Conservation (phyloP, 202 grass and related monocot species). For the Schoenoplectus tabernaemontani region DNA sequence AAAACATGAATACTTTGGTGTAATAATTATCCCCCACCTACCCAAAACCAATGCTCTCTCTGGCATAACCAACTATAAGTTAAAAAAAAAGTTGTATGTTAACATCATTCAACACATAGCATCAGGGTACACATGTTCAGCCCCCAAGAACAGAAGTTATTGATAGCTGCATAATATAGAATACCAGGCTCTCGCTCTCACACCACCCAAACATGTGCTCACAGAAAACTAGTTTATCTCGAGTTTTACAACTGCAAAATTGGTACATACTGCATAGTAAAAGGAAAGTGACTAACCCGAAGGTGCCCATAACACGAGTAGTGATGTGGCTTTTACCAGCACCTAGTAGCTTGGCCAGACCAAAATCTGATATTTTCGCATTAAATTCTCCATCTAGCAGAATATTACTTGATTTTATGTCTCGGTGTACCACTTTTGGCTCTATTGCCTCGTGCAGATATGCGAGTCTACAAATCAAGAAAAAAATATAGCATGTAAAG, state of each 20-base stretch:
- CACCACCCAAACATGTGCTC: not conserved
- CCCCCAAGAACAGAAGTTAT: not conserved
- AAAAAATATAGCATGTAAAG: not conserved
- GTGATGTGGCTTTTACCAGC: constrained; percentile 98
- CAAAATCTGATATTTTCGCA: constrained; percentile 96
- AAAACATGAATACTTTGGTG: not conserved
- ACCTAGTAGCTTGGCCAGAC: constrained; percentile 92
- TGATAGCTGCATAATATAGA: not conserved
- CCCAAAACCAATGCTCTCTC: not conserved
- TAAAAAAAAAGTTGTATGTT: not conserved
- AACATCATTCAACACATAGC: not conserved
- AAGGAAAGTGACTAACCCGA: constrained; percentile 55
- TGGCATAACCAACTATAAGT: not conserved
- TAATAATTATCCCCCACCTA: not conserved
- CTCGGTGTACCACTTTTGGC: constrained; percentile 97
- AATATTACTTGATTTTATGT: constrained; percentile 95
- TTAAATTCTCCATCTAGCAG: constrained; percentile 91
- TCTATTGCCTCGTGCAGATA: constrained; percentile 96
- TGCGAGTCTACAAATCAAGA: constrained; percentile 48
- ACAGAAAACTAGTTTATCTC: not conserved
- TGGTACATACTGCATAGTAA: not conserved
- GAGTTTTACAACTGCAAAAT: not conserved
- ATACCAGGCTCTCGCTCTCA: not conserved
- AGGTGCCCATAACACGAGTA: constrained; percentile 98
- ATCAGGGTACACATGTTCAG: not conserved